A percentile compares a stretch with the other conserved stretches of the same genome.
Evolutionary conservation across 1,284 basidiomycete genomes (phyloP).

Genomic region (Sporisorium scitamineum): DNA sequence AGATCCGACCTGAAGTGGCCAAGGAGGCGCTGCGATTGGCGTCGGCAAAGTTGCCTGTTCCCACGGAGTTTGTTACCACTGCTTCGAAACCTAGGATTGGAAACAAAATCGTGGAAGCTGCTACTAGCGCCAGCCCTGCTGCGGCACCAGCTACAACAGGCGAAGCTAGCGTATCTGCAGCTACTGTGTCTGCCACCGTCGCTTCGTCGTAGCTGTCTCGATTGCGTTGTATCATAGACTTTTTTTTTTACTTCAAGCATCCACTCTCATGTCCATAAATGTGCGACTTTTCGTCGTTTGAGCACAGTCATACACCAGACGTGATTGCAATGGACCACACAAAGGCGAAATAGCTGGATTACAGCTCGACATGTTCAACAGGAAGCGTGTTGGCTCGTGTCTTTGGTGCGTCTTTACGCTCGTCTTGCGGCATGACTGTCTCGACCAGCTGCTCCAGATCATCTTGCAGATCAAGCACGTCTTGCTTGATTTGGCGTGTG

Average conservation of each 20-base stretch:
- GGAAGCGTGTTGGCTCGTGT: slow-evolving; percentile 30
- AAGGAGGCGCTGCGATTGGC: slow-evolving; percentile 90
- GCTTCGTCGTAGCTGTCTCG: not conserved
- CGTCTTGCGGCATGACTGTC: slow-evolving; percentile 19
- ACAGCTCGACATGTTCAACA: slow-evolving; percentile 41
- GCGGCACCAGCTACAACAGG: not conserved
- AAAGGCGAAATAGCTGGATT: not conserved
- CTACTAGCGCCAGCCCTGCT: not conserved
- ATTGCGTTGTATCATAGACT: slow-evolving; percentile 13
- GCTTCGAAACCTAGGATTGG: slow-evolving; percentile 83
- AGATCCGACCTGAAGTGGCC: slow-evolving; percentile 91
- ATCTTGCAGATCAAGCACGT: slow-evolving; percentile 28
- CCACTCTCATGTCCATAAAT: not conserved
- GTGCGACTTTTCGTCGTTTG: not conserved
- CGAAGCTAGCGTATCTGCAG: not conserved
- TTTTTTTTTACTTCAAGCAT: too few species aligned
- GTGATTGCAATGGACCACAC: not conserved
- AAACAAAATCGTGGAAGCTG: slow-evolving; percentile 54
- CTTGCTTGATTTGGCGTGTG: slow-evolving; percentile 15
- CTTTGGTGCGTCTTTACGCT: slow-evolving; percentile 6
- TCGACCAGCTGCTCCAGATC: slow-evolving; percentile 32
- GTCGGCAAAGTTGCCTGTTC: slow-evolving; percentile 87
- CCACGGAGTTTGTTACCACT: slow-evolving; percentile 86
- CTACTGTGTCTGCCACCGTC: not conserved
- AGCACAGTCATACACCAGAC: not conserved